Evolutionary conservation across 306 rosid genomes (phyloP).

Genomic region (Calophaca sinica): DNA sequence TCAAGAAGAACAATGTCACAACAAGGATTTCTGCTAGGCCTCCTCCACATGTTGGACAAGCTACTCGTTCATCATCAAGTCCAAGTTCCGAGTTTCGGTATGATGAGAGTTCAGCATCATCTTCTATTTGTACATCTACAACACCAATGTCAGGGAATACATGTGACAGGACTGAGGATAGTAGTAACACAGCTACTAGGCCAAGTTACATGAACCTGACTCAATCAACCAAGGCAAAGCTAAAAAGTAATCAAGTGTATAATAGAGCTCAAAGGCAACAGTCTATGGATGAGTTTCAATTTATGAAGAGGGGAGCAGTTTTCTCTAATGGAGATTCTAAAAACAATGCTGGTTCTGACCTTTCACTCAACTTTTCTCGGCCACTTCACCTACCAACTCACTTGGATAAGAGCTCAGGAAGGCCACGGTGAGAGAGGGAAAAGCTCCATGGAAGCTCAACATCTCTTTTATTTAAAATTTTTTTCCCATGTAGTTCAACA

Average conservation of each 20-base stretch:
- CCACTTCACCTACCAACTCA: constrained; percentile 64
- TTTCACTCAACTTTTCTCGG: constrained; percentile 67
- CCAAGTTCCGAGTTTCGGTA: constrained; percentile 88
- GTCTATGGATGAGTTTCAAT: constrained; percentile 94
- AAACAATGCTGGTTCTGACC: constrained; percentile 80
- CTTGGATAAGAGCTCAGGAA: constrained; percentile 61
- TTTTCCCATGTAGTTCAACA: constrained; percentile 65
- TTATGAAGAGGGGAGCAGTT: constrained; percentile 66
- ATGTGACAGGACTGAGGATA: constrained; percentile 77
- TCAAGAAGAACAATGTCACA: constrained; percentile 83
- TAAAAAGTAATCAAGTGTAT: constrained; percentile 49
- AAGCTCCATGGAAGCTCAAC: constrained; percentile 35
- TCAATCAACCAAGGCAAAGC: constrained; percentile 85
- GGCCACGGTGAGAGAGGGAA: constrained; percentile 45
- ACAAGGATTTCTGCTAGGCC: constrained; percentile 91
- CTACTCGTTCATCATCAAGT: constrained; percentile 84
- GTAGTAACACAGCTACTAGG: constrained; percentile 53
- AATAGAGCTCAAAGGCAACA: constrained; percentile 88
- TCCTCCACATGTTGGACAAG: constrained; percentile 70
- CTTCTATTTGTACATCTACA: constrained; percentile 86
- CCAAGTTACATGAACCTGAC: constrained; percentile 93
- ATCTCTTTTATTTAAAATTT: constrained; percentile 40
- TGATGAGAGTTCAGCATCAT: constrained; percentile 92
- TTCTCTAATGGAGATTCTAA: constrained; percentile 79
- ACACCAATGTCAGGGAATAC: constrained; percentile 84